These are phyloP conservation scores for Tylopilus sp. DNA, from an alignment of 1,284 basidiomycete species.

Conservation along the genomic window DNA sequence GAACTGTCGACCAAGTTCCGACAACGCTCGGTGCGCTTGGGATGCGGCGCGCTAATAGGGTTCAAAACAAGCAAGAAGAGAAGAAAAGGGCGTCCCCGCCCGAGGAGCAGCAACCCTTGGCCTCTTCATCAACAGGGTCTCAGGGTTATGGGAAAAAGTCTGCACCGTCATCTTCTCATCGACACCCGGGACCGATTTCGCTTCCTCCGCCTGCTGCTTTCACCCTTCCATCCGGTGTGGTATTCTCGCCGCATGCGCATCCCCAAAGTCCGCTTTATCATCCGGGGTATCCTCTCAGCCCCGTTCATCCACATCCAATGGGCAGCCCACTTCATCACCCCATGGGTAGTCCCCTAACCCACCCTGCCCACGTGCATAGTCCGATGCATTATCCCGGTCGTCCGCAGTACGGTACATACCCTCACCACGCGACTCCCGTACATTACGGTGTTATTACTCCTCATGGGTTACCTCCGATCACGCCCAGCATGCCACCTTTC, in stretches of 20 bases:
- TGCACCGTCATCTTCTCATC: constrained; percentile 43
- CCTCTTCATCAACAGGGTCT: constrained; percentile 10
- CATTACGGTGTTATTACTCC: constrained; percentile 49
- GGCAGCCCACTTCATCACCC: constrained; percentile 32
- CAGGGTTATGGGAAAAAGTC: constrained; percentile 22
- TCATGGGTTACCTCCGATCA: constrained; percentile 69
- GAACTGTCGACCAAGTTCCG: constrained; percentile 17
- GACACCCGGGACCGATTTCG: constrained; percentile 66
- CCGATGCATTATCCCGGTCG: constrained; percentile 40
- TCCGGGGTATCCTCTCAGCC: constrained; percentile 30
- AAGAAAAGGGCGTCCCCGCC: constrained; percentile 17
- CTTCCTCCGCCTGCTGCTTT: constrained; percentile 56
- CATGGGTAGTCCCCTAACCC: constrained; percentile 29
- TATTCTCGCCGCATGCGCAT: constrained; percentile 34
- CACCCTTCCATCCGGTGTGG: constrained; percentile 37
- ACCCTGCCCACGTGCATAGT: constrained; percentile 30
- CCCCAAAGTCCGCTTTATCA: constrained; percentile 36
- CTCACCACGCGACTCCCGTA: constrained; percentile 34
- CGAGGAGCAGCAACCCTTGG: constrained; percentile 15
- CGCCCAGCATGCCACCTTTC: constrained; percentile 75
- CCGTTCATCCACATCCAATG: constrained; percentile 28
- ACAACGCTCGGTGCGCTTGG: constrained; percentile 28
- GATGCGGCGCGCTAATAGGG: constrained; percentile 30
- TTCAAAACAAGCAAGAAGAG: constrained; percentile 26
- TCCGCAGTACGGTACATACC: constrained; percentile 32